phyloP scores from a whole-genome alignment of 2,329 filamentous ascomycete genomes.

The Sordariomycetes sp. region DNA sequence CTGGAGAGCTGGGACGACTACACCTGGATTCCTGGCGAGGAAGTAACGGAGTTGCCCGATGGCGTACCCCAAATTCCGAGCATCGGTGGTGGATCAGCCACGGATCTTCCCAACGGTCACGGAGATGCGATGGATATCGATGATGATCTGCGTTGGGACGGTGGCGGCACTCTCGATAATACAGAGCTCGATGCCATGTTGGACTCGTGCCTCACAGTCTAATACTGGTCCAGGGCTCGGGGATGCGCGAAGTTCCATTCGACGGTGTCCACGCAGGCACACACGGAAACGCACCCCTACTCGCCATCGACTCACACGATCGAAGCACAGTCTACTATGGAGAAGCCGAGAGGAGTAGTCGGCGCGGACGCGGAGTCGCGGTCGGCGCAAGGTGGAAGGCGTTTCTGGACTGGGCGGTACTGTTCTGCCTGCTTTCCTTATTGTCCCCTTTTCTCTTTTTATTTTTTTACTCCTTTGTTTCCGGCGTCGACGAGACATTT shows the following conservation, averaged over 20 bases:
- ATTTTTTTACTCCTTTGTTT: not conserved
- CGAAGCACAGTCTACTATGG: not conserved
- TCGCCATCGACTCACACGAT: not conserved
- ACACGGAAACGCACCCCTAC: not conserved
- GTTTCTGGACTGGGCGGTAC: not conserved
- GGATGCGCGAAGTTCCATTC: slow-evolving; percentile 1
- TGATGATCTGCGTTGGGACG: slow-evolving; percentile 50
- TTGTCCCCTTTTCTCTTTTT: not conserved
- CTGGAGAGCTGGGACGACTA: slow-evolving; percentile 57
- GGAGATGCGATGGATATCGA: slow-evolving; percentile 51
- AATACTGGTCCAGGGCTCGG: slow-evolving; percentile 12
- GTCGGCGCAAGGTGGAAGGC: slow-evolving; percentile 1
- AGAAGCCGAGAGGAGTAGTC: not conserved
- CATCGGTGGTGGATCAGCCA: slow-evolving; percentile 19
- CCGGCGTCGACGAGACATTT: not conserved
- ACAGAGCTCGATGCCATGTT: slow-evolving; percentile 44
- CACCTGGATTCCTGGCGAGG: slow-evolving; percentile 34
- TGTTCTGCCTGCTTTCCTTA: not conserved
- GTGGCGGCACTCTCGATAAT: slow-evolving; percentile 39
- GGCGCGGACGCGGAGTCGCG: not conserved
- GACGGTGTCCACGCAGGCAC: not conserved
- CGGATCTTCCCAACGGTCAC: slow-evolving; percentile 35
- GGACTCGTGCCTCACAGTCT: slow-evolving; percentile 42
- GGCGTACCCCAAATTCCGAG: slow-evolving; percentile 19
- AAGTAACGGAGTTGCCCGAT: slow-evolving; percentile 13